Evolutionary conservation across 345 rosid genomes (phyloP).

Genomic region (Moricandia moricandioides): DNA sequence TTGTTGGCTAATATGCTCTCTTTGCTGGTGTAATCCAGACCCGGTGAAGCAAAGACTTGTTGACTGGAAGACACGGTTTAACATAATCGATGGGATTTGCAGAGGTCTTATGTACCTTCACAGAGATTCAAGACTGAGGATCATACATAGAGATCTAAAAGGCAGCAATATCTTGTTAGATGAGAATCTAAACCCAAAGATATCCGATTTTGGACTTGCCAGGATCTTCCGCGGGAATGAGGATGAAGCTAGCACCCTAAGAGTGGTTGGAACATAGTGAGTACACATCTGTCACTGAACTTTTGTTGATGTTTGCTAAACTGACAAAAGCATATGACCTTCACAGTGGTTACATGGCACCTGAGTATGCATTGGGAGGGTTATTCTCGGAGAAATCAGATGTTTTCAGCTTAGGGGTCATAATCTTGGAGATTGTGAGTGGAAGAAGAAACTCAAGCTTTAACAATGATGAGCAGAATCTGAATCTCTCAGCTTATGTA

Average conservation of each 20-base stretch:
- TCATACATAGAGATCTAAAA: conserved; percentile 54
- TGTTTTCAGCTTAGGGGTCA: conserved; percentile 48
- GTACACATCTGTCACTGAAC: background rate
- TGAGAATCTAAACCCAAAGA: conserved; percentile 45
- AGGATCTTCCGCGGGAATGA: conserved; percentile 42
- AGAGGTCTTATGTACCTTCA: conserved; percentile 54
- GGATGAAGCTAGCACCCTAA: conserved; percentile 43
- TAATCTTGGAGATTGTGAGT: conserved; percentile 41
- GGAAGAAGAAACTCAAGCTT: conserved; percentile 40
- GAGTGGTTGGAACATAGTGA: conserved; percentile 52
- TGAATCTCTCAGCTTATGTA: conserved; percentile 35
- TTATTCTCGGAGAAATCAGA: conserved; percentile 46
- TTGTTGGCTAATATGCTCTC: background rate
- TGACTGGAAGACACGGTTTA: conserved; percentile 43
- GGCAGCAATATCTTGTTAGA: conserved; percentile 52
- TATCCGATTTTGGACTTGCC: conserved; percentile 51
- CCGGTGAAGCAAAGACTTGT: conserved; percentile 22
- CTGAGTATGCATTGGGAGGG: conserved; percentile 46
- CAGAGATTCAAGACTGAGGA: conserved; percentile 48
- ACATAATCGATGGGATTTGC: conserved; percentile 48
- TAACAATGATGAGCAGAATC: conserved; percentile 13
- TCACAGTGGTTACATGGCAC: conserved; percentile 48
- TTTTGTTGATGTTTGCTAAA: background rate
- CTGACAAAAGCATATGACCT: background rate
- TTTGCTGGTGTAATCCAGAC: conserved; percentile 28